phyloP scores from a whole-genome alignment of 2,329 filamentous ascomycete species.

The Helicocarpus griseus region DNA sequence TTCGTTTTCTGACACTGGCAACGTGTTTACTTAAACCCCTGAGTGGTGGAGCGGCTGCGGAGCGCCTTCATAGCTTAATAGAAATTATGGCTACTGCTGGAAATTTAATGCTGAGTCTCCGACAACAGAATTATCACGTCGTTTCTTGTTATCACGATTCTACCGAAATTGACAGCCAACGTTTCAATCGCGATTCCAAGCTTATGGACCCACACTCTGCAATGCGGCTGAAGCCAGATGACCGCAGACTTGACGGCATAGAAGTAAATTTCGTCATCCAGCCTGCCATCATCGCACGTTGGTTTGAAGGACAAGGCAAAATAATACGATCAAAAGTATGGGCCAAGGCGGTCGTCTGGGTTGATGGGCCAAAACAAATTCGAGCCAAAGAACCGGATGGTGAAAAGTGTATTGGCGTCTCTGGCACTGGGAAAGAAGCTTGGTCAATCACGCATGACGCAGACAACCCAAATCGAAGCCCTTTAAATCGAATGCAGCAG shows the following conservation, averaged over 20 bases:
- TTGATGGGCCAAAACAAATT: neutral
- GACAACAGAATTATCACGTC: neutral
- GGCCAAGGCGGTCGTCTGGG: constrained; percentile 7
- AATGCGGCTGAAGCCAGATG: neutral
- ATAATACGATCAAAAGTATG: neutral
- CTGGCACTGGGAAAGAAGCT: neutral
- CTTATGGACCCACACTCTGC: constrained; percentile 5
- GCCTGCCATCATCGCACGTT: constrained; percentile 6
- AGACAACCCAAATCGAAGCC: no score
- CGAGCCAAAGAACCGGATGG: neutral
- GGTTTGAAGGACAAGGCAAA: neutral
- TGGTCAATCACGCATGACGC: neutral
- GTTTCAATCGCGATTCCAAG: constrained; percentile 1
- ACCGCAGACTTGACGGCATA: constrained; percentile 1
- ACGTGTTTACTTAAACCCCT: neutral
- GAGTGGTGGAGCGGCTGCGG: neutral
- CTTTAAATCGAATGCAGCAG: no score
- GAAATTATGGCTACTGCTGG: neutral
- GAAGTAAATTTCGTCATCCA: constrained; percentile 5
- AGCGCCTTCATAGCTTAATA: neutral
- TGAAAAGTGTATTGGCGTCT: no score
- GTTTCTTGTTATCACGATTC: neutral
- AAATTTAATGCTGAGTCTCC: neutral
- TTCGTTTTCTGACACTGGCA: neutral
- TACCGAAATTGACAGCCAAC: neutral